A percentile compares a stretch with the other conserved stretches of the same genome.
Conservation (phyloP, 2,329 filamentous ascomycete species). For the Colletotrichum eremochloae region DNA sequence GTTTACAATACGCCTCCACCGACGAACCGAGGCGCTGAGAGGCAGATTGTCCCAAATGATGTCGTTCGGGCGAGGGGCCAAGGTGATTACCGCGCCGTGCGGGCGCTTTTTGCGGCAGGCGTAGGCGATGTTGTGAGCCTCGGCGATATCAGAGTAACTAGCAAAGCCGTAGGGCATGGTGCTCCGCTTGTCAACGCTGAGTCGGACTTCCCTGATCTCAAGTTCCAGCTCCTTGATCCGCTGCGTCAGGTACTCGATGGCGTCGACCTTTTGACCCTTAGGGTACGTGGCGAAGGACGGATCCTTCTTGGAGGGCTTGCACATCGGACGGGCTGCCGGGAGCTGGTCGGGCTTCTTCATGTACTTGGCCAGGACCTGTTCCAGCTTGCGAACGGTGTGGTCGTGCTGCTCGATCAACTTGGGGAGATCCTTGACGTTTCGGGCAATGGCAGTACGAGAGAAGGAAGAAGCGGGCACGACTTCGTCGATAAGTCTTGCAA, state of each 20-base stretch:
- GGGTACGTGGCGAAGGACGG: conserved; percentile 74
- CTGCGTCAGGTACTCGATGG: conserved; percentile 91
- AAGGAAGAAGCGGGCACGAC: conserved; percentile 84
- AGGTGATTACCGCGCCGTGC: conserved; percentile 78
- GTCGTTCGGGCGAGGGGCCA: conserved; percentile 90
- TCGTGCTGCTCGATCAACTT: conserved; percentile 88
- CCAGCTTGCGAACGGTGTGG: conserved; percentile 82
- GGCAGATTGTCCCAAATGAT: conserved; percentile 96
- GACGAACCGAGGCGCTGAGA: conserved; percentile 75
- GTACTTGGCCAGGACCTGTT: conserved; percentile 88
- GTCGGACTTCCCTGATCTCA: conserved; percentile 86
- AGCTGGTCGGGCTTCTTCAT: conserved; percentile 87
- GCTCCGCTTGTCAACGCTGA: conserved; percentile 86
- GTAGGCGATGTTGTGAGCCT: conserved; percentile 90
- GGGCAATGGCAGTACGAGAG: conserved; percentile 84
- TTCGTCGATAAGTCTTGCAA: conserved; percentile 84
- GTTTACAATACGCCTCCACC: conserved; percentile 82
- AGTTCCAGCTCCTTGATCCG: conserved; percentile 86
- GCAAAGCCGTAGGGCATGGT: conserved; percentile 95
- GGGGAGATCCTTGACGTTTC: conserved; percentile 93
- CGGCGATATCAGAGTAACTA: conserved; percentile 88
- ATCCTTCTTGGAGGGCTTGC: conserved; percentile 85
- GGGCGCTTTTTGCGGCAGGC: conserved; percentile 84
- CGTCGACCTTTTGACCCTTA: conserved; percentile 84
- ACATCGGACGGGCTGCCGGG: conserved; percentile 81